Evolutionary conservation across 345 rosid species (phyloP).

Genomic region (Kernera saxatilis): DNA sequence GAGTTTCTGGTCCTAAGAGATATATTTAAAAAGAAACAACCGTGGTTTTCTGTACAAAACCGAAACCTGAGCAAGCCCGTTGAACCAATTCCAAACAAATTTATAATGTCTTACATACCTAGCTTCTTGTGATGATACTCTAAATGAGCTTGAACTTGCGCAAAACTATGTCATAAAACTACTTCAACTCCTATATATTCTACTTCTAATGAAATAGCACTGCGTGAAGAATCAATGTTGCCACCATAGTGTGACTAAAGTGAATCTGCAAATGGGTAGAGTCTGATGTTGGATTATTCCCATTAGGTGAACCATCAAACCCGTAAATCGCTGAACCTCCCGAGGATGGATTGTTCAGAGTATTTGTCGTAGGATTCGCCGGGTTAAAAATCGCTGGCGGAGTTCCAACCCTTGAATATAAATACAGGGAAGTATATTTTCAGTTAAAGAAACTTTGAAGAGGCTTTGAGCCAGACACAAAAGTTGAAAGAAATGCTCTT

Average conservation of each 20-base stretch:
- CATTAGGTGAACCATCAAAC: slow-evolving; percentile 31
- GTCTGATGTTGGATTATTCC: slow-evolving; percentile 28
- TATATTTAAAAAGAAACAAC: neutral
- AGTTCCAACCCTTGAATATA: slow-evolving; percentile 30
- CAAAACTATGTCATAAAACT: slow-evolving; percentile 16
- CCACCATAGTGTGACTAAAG: slow-evolving; percentile 12
- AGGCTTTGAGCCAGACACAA: neutral
- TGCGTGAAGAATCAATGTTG: slow-evolving; percentile 9
- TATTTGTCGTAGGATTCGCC: slow-evolving; percentile 26
- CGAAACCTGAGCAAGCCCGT: neutral
- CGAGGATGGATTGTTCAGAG: slow-evolving; percentile 19
- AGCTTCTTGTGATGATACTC: slow-evolving; percentile 2
- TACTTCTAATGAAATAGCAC: slow-evolving; percentile 20
- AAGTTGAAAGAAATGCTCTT: neutral
- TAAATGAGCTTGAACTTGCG: neutral
- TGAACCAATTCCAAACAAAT: slow-evolving; percentile 22
- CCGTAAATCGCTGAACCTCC: slow-evolving; percentile 26
- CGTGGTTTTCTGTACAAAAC: slow-evolving; percentile 22
- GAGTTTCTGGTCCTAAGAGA: slow-evolving; percentile 8
- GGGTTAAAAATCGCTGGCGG: slow-evolving; percentile 29
- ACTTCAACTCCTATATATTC: slow-evolving; percentile 4
- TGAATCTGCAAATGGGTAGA: slow-evolving; percentile 12
- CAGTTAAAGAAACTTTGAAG: neutral
- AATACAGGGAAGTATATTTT: neutral
- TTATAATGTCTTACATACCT: slow-evolving; percentile 19